A percentile compares a stretch with the other conserved stretches of the same genome.
phyloP scores from a whole-genome alignment of 176 grass and related monocot species.

The Coix lacrymajobi region DNA sequence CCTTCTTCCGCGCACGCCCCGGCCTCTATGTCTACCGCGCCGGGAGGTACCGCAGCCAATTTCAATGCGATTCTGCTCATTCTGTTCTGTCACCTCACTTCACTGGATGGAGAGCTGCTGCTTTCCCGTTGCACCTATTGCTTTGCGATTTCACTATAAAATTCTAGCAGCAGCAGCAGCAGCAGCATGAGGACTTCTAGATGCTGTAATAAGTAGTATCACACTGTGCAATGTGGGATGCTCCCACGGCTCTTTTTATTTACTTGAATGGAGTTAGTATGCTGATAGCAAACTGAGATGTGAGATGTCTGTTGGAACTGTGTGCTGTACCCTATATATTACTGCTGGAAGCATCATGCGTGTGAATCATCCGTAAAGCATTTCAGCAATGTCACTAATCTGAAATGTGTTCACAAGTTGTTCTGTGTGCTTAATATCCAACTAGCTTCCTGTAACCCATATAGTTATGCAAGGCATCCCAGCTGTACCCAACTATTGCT shows the following conservation, averaged over 20 bases:
- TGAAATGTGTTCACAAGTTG: background rate
- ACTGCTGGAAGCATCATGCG: background rate
- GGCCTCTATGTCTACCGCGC: conserved; percentile 57
- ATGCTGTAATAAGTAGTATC: background rate
- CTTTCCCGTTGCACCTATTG: background rate
- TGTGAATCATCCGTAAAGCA: background rate
- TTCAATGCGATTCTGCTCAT: background rate
- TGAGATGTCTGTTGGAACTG: background rate
- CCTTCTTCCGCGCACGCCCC: conserved; percentile 44
- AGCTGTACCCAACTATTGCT: background rate
- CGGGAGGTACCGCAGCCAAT: conserved; percentile 44
- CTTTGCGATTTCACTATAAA: background rate
- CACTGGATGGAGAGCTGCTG: background rate
- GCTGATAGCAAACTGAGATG: background rate
- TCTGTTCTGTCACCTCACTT: background rate
- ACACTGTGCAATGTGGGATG: background rate
- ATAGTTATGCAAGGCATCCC: background rate
- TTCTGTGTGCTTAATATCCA: background rate
- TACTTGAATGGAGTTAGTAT: background rate
- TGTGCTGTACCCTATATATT: background rate
- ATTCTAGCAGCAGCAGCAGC: background rate
- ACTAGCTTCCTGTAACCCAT: background rate
- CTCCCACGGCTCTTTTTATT: background rate
- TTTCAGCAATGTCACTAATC: background rate
- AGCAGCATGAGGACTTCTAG: background rate